These are phyloP conservation scores for Apiospora malaysiana DNA, from an alignment of 2,329 filamentous ascomycete species.

Conservation along the genomic window DNA sequence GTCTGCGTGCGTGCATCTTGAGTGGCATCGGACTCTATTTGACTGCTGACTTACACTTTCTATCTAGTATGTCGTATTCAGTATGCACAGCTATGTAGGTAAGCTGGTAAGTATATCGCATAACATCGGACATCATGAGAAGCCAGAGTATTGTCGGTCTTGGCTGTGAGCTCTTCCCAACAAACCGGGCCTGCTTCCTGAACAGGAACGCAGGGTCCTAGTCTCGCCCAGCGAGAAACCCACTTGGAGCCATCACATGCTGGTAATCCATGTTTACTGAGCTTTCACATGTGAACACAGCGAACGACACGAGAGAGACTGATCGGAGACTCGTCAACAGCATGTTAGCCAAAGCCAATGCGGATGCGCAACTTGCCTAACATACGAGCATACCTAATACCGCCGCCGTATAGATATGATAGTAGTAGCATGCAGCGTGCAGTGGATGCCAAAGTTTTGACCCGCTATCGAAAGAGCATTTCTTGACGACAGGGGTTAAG, in stretches of 20 bases:
- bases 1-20: background rate
- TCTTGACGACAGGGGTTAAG: background rate
- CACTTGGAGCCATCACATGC: constrained; percentile 17
- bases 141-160: background rate
- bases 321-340: background rate
- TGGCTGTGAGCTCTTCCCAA: constrained; percentile 19
- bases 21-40: background rate
- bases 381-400: no score
- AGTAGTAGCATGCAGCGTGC: background rate
- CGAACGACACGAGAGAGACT: no score
- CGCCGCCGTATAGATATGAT: background rate
- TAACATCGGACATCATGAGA: background rate
- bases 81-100: background rate
- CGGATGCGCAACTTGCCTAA: background rate
- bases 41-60: background rate
- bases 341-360: background rate
- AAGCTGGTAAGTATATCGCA: background rate
- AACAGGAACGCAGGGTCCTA: constrained; percentile 14
- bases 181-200: constrained; percentile 20
- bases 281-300: constrained; percentile 4
- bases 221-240: constrained; percentile 8
- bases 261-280: constrained; percentile 5
- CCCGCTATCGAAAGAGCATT: background rate
- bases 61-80: no score
- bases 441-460: background rate